phyloP scores from a whole-genome alignment of 805 yeast genomes.

The Metschnikowia reukaufii region DNA sequence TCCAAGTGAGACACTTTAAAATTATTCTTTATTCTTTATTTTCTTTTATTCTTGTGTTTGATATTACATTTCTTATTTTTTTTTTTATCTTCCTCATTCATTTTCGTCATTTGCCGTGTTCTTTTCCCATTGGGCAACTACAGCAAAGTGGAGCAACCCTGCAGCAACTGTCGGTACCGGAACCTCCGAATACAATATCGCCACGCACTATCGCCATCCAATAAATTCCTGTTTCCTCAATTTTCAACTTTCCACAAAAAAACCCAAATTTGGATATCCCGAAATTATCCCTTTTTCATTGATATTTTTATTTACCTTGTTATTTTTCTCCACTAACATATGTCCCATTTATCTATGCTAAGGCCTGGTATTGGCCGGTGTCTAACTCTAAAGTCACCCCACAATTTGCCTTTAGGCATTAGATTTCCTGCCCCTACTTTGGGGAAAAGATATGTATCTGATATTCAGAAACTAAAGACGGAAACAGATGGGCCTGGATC shows the following conservation, averaged over 20 bases:
- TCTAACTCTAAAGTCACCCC: not conserved
- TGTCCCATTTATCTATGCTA: not conserved
- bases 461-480: constrained; percentile 32
- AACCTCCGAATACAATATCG: not conserved
- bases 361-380: not conserved
- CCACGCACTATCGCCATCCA: not conserved
- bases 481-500: constrained; percentile 35
- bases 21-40: not conserved
- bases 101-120: not conserved
- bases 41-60: not conserved
- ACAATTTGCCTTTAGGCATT: not conserved
- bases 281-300: too few species aligned
- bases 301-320: not conserved
- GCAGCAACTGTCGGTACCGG: not conserved
- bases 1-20: constrained; percentile 33
- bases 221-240: too few species aligned
- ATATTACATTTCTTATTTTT: not conserved
- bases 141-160: not conserved
- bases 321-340: too few species aligned
- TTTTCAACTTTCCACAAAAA: too few species aligned
- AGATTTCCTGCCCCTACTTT: not conserved
- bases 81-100: not conserved
- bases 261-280: too few species aligned
- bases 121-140: not conserved
- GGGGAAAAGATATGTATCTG: constrained; percentile 15